Evolutionary conservation across 2,329 filamentous ascomycete genomes (phyloP).

Genomic region (Microthyrium microscopicum): DNA sequence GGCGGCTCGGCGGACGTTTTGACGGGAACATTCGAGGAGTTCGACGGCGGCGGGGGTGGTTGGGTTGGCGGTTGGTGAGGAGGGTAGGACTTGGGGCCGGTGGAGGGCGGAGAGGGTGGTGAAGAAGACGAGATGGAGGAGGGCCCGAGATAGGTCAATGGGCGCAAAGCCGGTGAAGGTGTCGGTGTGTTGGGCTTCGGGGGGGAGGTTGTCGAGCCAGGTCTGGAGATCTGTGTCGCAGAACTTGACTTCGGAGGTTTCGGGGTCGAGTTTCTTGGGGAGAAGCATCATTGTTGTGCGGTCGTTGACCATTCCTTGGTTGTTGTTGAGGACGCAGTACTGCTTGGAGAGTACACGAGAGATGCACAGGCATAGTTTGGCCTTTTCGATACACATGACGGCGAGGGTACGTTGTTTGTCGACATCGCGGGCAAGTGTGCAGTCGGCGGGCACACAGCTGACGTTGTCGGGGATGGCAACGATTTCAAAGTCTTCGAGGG

Average conservation of each 20-base stretch:
- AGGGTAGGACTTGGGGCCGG: slow-evolving; percentile 75
- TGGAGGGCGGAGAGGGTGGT: slow-evolving; percentile 84
- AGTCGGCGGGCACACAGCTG: slow-evolving; percentile 51
- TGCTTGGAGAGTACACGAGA: slow-evolving; percentile 80
- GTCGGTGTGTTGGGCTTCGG: slow-evolving; percentile 53
- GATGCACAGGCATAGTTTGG: slow-evolving; percentile 76
- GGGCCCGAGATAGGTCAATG: slow-evolving; percentile 58
- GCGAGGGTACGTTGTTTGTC: slow-evolving; percentile 64
- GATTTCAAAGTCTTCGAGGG: slow-evolving; percentile 70
- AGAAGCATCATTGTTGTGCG: slow-evolving; percentile 74
- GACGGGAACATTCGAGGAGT: slow-evolving; percentile 65
- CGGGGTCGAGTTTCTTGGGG: slow-evolving; percentile 73
- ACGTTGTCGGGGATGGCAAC: slow-evolving; percentile 49
- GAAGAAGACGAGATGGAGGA: slow-evolving; percentile 86
- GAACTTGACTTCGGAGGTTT: slow-evolving; percentile 58
- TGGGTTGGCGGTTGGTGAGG: slow-evolving; percentile 39
- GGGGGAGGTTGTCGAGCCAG: slow-evolving; percentile 59
- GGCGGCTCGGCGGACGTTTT: slow-evolving; percentile 69
- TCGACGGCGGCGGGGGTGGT: slow-evolving; percentile 42
- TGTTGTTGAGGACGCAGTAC: slow-evolving; percentile 78
- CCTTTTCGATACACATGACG: slow-evolving; percentile 79
- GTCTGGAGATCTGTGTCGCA: slow-evolving; percentile 66
- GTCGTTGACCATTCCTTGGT: slow-evolving; percentile 54
- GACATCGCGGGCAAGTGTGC: slow-evolving; percentile 52
- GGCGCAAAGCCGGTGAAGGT: slow-evolving; percentile 41